These are phyloP conservation scores for Tetrahymena thermophila DNA, from an alignment of 73 alveolate genomes.

Conservation along the genomic window DNA sequence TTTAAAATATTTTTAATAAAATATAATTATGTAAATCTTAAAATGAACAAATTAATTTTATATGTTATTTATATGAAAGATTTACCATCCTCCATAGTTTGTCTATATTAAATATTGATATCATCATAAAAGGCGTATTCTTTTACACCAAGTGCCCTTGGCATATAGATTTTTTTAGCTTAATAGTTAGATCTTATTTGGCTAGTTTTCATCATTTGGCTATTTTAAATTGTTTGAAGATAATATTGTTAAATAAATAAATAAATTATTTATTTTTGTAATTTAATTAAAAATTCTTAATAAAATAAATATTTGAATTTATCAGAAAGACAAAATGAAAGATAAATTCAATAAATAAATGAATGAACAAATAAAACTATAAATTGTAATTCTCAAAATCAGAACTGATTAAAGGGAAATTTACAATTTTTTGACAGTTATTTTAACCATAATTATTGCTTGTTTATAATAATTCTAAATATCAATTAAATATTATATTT, in stretches of 20 bases:
- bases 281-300: neutral
- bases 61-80: neutral
- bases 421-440: neutral
- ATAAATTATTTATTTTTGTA: neutral
- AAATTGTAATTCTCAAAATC: neutral
- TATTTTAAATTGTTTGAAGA: neutral
- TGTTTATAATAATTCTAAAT: neutral
- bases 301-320: neutral
- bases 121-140: constrained; percentile 48
- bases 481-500: no score
- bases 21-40: no score
- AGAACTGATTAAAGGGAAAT: no score
- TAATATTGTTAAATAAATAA: neutral
- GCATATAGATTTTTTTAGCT: constrained; percentile 18
- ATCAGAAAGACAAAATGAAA: neutral
- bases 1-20: no score
- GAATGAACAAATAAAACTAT: no score
- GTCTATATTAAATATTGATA: constrained; percentile 14
- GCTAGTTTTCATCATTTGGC: neutral
- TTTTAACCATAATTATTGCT: neutral
- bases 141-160: constrained; percentile 41
- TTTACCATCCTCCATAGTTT: constrained; percentile 41
- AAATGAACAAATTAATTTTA: neutral
- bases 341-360: neutral
- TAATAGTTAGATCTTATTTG: neutral